These are phyloP conservation scores for Xylariales sp. DNA, from an alignment of 2,329 filamentous ascomycete genomes.

Conservation along the genomic window DNA sequence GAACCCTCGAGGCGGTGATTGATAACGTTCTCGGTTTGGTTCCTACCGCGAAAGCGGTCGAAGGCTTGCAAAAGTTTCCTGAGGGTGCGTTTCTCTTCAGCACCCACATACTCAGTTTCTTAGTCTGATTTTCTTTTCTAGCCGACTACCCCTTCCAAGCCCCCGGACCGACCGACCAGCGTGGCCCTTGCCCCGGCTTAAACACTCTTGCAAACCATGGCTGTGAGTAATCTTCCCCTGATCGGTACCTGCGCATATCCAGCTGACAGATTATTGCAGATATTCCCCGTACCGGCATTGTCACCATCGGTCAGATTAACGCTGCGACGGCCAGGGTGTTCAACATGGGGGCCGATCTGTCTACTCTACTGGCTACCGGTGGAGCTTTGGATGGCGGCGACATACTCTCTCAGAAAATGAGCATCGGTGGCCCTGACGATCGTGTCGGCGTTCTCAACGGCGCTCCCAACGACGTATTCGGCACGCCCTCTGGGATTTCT, in stretches of 20 bases:
- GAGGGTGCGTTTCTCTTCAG: neutral
- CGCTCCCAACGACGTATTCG: constrained; percentile 11
- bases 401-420: constrained; percentile 11
- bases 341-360: constrained; percentile 12
- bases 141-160: constrained; percentile 4
- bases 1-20: constrained; percentile 5
- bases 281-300: constrained; percentile 10
- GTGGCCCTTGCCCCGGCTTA: constrained; percentile 24
- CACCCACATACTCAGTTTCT: neutral
- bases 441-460: constrained; percentile 12
- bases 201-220: constrained; percentile 26
- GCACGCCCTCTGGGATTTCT: constrained; percentile 12
- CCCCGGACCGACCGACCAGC: constrained; percentile 16
- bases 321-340: constrained; percentile 11
- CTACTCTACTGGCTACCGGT: constrained; percentile 8
- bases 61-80: constrained; percentile 5
- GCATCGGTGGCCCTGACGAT: constrained; percentile 12
- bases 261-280: constrained; percentile 1
- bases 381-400: constrained; percentile 12
- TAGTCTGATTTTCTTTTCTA: neutral
- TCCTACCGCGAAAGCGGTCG: constrained; percentile 1
- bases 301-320: constrained; percentile 12
- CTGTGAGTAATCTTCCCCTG: constrained; percentile 8
- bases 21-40: constrained; percentile 8
- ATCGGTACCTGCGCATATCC: neutral